A percentile compares a stretch with the other conserved stretches of the same genome.
phyloP scores from a whole-genome alignment of 805 yeast species.

The Candida germanica region DNA sequence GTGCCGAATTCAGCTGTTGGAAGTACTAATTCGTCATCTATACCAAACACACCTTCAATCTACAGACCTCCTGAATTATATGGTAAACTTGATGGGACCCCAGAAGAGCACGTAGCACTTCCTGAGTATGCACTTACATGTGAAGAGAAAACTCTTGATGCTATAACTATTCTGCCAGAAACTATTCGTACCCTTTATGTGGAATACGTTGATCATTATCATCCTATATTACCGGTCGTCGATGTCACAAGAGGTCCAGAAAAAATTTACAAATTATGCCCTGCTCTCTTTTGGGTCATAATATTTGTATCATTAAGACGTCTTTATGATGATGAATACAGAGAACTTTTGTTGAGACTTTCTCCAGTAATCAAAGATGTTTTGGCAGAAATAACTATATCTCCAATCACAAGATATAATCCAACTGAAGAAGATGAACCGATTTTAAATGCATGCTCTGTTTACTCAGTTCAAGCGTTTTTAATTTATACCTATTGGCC shows the following conservation, averaged over 20 bases:
- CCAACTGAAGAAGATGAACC: conserved; percentile 81
- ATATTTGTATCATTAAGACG: conserved; percentile 82
- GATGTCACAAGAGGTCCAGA: conserved; percentile 83
- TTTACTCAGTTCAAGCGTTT: conserved; percentile 91
- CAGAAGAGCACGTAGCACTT: not conserved
- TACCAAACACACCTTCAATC: conserved; percentile 30
- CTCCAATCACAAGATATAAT: conserved; percentile 82
- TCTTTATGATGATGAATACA: conserved; percentile 32
- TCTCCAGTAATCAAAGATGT: conserved; percentile 72
- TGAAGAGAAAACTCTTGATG: conserved; percentile 68
- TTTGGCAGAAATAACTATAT: conserved; percentile 81
- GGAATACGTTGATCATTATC: conserved; percentile 77
- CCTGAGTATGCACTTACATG: conserved; percentile 37
- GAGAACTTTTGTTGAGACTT: conserved; percentile 52
- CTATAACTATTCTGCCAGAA: conserved; percentile 56
- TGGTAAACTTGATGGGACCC: not conserved
- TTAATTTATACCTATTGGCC: conserved; percentile 92
- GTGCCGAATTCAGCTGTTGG: not conserved
- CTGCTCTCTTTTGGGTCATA: conserved; percentile 91
- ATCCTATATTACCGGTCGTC: conserved; percentile 83
- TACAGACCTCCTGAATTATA: conserved; percentile 9
- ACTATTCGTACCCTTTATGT: conserved; percentile 60
- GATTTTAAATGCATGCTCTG: conserved; percentile 81
- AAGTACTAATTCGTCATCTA: conserved; percentile 18
- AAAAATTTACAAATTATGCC: conserved; percentile 71